Evolutionary conservation across 1,139 yeast species (phyloP).

Genomic region (Yamadazyma triangularis): DNA sequence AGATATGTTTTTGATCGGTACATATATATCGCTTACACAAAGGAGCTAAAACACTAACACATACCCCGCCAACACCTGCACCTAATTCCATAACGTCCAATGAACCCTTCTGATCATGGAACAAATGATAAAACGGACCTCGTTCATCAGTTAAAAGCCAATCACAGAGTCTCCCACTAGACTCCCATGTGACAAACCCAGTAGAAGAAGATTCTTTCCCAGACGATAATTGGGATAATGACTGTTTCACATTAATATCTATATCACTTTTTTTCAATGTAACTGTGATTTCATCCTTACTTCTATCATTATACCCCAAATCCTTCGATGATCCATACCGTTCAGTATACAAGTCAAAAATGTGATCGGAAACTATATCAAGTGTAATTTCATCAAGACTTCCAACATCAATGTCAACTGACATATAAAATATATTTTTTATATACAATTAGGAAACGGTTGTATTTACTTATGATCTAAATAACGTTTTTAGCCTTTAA

Average conservation of each 20-base stretch:
- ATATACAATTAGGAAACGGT: not conserved
- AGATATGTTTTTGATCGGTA: conserved; percentile 57
- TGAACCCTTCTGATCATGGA: conserved; percentile 7
- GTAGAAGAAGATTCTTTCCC: conserved; percentile 47
- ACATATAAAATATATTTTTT: no score
- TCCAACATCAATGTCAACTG: no score
- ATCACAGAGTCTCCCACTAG: conserved; percentile 46
- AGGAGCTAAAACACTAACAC: conserved; percentile 44
- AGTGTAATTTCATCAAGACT: not conserved
- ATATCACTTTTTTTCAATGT: conserved; percentile 24
- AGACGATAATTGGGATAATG: conserved; percentile 38
- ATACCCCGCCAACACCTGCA: conserved; percentile 58
- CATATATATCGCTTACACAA: conserved; percentile 40
- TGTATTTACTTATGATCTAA: conserved; percentile 20
- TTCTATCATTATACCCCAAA: conserved; percentile 47
- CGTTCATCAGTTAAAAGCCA: conserved; percentile 38
- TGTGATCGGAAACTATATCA: conserved; percentile 28
- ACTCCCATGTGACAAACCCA: conserved; percentile 65
- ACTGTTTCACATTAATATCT: conserved; percentile 36
- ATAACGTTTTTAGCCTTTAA: conserved; percentile 73
- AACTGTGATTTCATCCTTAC: conserved; percentile 24
- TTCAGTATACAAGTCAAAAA: conserved; percentile 43
- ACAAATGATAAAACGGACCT: conserved; percentile 19
- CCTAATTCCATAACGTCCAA: conserved; percentile 56
- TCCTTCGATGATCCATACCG: conserved; percentile 29